Conservation (phyloP, 257 asterid genomes). For the Ajuga chamaepitys region DNA sequence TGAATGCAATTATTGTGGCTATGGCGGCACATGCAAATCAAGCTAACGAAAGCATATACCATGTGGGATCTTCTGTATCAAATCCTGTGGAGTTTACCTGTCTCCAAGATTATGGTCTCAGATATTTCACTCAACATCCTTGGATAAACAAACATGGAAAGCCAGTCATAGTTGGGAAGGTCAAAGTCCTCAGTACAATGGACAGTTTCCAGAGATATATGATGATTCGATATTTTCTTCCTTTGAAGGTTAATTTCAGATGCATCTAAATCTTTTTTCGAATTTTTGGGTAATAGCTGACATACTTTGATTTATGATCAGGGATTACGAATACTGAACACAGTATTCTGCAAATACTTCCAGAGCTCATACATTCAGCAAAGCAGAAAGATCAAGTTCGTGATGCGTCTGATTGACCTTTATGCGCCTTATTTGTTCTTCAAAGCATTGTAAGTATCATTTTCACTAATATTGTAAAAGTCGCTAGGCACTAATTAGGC, state of each 20-base stretch:
- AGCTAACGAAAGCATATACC: conserved; percentile 42
- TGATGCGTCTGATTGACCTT: conserved; percentile 31
- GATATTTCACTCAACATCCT: conserved; percentile 49
- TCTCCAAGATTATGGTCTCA: conserved; percentile 33
- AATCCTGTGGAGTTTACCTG: conserved; percentile 34
- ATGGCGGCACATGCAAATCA: conserved; percentile 52
- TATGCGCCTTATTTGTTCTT: conserved; percentile 39
- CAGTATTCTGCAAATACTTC: conserved; percentile 30
- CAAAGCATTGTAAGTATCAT: conserved; percentile 28
- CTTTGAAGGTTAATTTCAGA: conserved; percentile 20
- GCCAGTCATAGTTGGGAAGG: conserved; percentile 24
- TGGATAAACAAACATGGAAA: conserved; percentile 32
- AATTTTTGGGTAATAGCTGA: neutral
- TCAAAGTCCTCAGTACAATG: conserved; percentile 24
- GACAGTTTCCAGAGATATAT: conserved; percentile 28
- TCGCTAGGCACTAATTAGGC: no score
- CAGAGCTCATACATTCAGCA: conserved; percentile 9
- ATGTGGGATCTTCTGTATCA: conserved; percentile 62
- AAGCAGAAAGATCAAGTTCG: conserved; percentile 22
- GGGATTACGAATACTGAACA: conserved; percentile 25
- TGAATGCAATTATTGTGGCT: conserved; percentile 71
- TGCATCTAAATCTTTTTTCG: neutral
- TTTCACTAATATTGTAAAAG: no score
- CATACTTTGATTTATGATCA: neutral
- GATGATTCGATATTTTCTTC: conserved; percentile 24